Base-by-base conservation (phyloP, 1,284 basidiomycete genomes). In the Ganoderma lucidum region DNA sequence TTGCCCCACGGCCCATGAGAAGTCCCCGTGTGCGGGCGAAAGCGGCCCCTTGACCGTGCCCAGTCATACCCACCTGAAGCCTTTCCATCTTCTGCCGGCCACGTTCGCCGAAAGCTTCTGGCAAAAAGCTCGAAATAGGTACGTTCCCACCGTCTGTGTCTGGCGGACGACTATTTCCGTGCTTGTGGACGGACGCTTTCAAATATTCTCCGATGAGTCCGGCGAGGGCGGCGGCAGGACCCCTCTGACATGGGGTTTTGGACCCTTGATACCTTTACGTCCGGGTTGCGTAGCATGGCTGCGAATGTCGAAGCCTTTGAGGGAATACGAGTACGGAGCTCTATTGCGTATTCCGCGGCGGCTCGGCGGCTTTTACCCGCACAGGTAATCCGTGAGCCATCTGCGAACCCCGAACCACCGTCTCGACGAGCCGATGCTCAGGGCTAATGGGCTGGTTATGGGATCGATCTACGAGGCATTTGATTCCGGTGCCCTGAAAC, bases 1-100 rank as follows among this genome's bases (percentile, higher is more conserved):
- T 30, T n/a, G 44, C 41, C 61, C 41, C 64, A 64, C 62, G 51
- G 56, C 42, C 51, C 65, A 64, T 62, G 70, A 63, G 70, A 66
- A 68, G 37, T 19, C 23, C 30, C 65, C 51, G 53, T 64, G 48
- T 32, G 62, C 56, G 32, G 48, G 37, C 45, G 53, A 58, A 53
- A 53, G 28, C 28, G 44, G 51, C 37, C 23, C n/a, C 59, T 41
- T 28, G 62, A 28, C 59, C 23, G 23, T 23, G 48, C 39, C 65
- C 59, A 41, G 42, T 23, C 56, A 39, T 35, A 39, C 32, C 6
- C 37, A 39, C 37, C 56, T 41, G 5, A 10, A 39, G 64, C 10
- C 23, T 35, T 32, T 39, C 41, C 37, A 55, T 41, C 59, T 2
- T 42, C 30, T 17, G 23, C 14, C 19, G 41, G 23, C 39, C 59